Conservation (phyloP, 2,329 filamentous ascomycete genomes). For the Botrytis elliptica region DNA sequence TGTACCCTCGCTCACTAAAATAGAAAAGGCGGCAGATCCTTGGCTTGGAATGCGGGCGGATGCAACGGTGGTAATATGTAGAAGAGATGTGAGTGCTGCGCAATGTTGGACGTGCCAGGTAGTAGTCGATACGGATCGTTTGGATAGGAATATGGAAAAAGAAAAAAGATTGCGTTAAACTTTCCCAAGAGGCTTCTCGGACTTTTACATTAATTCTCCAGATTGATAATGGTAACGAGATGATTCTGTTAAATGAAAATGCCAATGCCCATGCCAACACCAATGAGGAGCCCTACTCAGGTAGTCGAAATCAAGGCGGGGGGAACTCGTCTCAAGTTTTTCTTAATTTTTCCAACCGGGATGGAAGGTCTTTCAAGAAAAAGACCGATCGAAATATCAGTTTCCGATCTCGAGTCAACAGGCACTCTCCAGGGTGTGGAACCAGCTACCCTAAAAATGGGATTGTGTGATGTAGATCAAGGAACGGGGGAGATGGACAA, state of each 20-base stretch:
- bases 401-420: slow-evolving; percentile 11
- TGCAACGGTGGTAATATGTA: slow-evolving; percentile 4
- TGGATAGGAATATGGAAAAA: neutral
- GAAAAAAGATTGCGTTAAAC: neutral
- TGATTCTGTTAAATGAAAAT: neutral
- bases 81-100: neutral
- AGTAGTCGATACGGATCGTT: neutral
- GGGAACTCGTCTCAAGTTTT: slow-evolving; percentile 1
- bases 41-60: slow-evolving; percentile 11
- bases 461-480: slow-evolving; percentile 4
- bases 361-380: neutral
- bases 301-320: slow-evolving; percentile 12
- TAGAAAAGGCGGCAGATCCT: slow-evolving; percentile 16
- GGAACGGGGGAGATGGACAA: neutral
- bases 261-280: neutral
- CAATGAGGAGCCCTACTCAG: slow-evolving; percentile 6
- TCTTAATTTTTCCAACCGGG: neutral
- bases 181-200: neutral
- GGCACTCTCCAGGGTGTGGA: neutral
- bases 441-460: neutral
- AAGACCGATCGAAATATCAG: slow-evolving; percentile 11
- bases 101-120: neutral
- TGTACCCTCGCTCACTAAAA: slow-evolving; percentile 13
- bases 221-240: neutral
- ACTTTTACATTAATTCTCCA: slow-evolving; percentile 13